Conservation (phyloP, 2,329 filamentous ascomycete genomes). For the Trichoderma afroharzianum region DNA sequence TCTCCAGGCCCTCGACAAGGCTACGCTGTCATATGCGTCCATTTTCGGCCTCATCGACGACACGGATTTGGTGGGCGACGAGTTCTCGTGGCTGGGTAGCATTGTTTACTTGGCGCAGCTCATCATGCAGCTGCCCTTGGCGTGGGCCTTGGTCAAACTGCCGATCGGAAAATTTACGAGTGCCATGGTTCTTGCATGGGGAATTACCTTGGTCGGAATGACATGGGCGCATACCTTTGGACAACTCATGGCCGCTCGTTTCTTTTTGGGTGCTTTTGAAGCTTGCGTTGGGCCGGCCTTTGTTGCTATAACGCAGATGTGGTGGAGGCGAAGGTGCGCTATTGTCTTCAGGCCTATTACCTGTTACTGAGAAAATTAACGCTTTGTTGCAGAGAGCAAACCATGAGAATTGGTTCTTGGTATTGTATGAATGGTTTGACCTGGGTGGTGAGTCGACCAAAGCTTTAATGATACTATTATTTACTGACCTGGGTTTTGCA, state of each 20-base stretch:
- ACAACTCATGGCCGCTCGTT: constrained; percentile 47
- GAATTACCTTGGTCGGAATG: constrained; percentile 48
- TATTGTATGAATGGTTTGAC: constrained; percentile 60
- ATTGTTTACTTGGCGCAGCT: constrained; percentile 60
- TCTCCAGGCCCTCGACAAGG: constrained; percentile 61
- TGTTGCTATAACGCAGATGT: constrained; percentile 57
- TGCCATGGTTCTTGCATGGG: constrained; percentile 55
- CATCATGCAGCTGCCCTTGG: constrained; percentile 53
- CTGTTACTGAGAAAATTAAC: background rate
- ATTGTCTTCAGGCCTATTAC: background rate
- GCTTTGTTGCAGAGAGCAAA: constrained; percentile 46
- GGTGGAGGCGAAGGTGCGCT: constrained; percentile 50
- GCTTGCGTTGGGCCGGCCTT: constrained; percentile 47
- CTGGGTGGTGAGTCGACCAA: constrained; percentile 41
- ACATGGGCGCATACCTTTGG: constrained; percentile 48
- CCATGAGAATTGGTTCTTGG: constrained; percentile 54
- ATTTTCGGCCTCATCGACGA: constrained; percentile 61
- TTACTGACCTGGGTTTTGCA: constrained; percentile 19
- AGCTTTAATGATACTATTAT: background rate
- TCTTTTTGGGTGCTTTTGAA: constrained; percentile 58
- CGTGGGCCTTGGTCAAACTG: constrained; percentile 56
- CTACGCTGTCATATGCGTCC: constrained; percentile 58
- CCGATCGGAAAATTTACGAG: constrained; percentile 59
- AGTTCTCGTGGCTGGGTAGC: constrained; percentile 60
- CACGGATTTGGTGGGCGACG: constrained; percentile 51